Base-by-base conservation (phyloP, 163 green algal species). In the Scenedesmus sp. region DNA sequence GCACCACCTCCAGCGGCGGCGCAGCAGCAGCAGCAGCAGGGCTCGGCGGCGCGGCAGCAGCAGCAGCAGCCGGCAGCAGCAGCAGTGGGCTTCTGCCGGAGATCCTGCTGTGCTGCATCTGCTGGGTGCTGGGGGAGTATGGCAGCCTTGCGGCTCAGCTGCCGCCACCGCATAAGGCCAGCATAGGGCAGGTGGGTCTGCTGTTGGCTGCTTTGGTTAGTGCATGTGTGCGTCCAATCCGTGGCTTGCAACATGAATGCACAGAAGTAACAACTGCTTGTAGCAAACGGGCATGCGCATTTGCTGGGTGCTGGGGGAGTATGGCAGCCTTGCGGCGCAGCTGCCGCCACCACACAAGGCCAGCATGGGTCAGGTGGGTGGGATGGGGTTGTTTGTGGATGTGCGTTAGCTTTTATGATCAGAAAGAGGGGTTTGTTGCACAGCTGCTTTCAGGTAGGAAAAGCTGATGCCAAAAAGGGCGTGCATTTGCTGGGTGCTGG, bases 71-170 rank as follows among this genome's bases (percentile, higher is more conserved):
- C 2, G 54, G 46, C 34, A 76, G 16, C 46, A 70, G 20, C 86
- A 73, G 13, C 2, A 55, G 70, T 18, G 82, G 83, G 26, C 56
- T 67, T 10, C 52, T 99, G 85, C 96, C 97, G 4, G 91, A 95
- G 18, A 86, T 97, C 46, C 94, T 99, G 82, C 94, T 99, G 74
- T 94, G 96, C 93, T 93, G 98, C 12, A 97, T 98, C 64, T 97
- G 95, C 89, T 99, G 97, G 97, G 97, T 99, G 84, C 91, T 99
- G 89, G 98, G 98, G 52, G 97, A 99, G 94, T 99, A 99, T 89
- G 97, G 98, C 15, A 91, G 91, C 34, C 84, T 96, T 9, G 90
- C 93, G n/a, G 74, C 60, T 0, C 3, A 62, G 18, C 82, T 93
- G 34, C 81, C 26, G 52, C 66, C 93, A 6, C 87, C 88, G 20